Conservation (phyloP, 2,329 filamentous ascomycete genomes). For the Trichoderma semiorbis region DNA sequence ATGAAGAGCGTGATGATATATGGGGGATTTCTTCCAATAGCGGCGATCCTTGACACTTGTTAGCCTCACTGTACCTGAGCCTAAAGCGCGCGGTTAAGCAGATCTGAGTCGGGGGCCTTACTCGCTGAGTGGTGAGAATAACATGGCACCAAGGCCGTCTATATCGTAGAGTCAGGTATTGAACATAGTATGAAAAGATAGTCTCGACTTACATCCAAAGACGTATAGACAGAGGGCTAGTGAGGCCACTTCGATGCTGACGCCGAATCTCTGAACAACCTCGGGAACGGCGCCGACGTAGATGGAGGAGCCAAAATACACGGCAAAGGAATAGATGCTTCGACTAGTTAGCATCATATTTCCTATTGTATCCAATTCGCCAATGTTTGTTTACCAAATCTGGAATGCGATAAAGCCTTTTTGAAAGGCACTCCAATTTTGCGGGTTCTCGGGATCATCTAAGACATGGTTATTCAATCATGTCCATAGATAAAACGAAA, state of each 20-base stretch:
- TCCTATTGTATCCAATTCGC: neutral
- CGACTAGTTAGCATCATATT: accelerated
- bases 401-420: neutral
- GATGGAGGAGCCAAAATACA: neutral
- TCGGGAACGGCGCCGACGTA: neutral
- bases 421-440: neutral
- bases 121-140: neutral
- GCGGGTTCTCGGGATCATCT: neutral
- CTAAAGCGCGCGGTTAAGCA: neutral
- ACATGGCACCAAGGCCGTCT: neutral
- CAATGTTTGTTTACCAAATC: neutral
- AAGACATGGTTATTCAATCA: neutral
- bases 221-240: neutral
- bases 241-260: neutral
- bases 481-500: neutral
- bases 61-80: neutral
- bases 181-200: neutral
- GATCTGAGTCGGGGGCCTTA: neutral
- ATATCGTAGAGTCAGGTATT: neutral
- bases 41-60: neutral
- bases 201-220: neutral
- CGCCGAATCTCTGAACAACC: neutral
- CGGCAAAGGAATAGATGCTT: neutral
- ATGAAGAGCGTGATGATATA: neutral
- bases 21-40: neutral